phyloP scores from a whole-genome alignment of 331 rosid genomes.

The Spiraea crenata region DNA sequence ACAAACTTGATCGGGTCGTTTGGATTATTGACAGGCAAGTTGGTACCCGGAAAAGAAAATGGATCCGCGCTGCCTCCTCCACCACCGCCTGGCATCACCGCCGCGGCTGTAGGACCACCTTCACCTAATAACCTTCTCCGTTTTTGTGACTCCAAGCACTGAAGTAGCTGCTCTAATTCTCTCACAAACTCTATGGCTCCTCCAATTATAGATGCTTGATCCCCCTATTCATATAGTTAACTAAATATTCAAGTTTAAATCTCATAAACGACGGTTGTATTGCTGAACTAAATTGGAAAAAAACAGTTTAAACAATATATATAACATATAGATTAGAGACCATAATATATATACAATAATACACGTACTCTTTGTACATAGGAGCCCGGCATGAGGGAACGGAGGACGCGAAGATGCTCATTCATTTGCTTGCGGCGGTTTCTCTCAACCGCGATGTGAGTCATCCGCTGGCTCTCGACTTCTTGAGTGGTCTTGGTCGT shows the following conservation, averaged over 20 bases:
- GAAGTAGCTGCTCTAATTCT: slow-evolving; percentile 90
- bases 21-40: slow-evolving; percentile 31
- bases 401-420: slow-evolving; percentile 91
- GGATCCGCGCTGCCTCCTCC: slow-evolving; percentile 13
- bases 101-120: slow-evolving; percentile 30
- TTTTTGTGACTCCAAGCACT: slow-evolving; percentile 91
- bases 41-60: slow-evolving; percentile 25
- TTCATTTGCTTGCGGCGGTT: slow-evolving; percentile 96
- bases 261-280: too few relatives aligned
- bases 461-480: slow-evolving; percentile 97
- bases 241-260: neutral
- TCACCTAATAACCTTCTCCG: slow-evolving; percentile 77
- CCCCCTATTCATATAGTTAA: slow-evolving; percentile 48
- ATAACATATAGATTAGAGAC: too few relatives aligned
- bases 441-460: slow-evolving; percentile 92
- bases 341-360: neutral
- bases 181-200: slow-evolving; percentile 98
- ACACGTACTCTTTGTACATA: slow-evolving; percentile 79
- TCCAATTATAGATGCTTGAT: slow-evolving; percentile 95
- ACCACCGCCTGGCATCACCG: slow-evolving; percentile 26
- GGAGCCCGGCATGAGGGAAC: slow-evolving; percentile 98
- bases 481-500: slow-evolving; percentile 74
- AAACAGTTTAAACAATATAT: neutral
- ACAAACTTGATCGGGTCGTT: slow-evolving; percentile 56
- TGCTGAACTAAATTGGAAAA: too few relatives aligned